Conservation (phyloP, 78 protist species). For the Dictyostelium firmibasis region DNA sequence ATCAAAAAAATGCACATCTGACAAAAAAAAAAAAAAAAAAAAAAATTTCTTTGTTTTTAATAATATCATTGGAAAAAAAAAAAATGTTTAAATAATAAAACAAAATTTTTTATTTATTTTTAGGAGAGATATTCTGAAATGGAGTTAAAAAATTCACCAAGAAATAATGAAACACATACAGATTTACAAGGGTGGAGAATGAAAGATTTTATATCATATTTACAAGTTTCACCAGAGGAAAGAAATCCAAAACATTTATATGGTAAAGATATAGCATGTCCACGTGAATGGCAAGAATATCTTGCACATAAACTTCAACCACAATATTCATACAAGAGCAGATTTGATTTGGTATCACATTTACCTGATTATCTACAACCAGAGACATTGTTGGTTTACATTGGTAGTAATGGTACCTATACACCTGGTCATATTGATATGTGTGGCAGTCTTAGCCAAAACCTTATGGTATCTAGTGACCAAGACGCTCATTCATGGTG, state of each 20-base stretch:
- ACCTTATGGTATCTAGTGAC: slow-evolving; percentile 37
- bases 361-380: slow-evolving; percentile 49
- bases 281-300: slow-evolving; percentile 35
- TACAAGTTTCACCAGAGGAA: slow-evolving; percentile 43
- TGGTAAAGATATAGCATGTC: slow-evolving; percentile 73
- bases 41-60: no score
- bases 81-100: background rate
- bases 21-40: background rate
- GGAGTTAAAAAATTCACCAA: slow-evolving; percentile 22
- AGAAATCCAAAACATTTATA: slow-evolving; percentile 64
- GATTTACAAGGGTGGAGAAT: slow-evolving; percentile 58
- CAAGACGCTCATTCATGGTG: slow-evolving; percentile 25
- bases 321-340: background rate
- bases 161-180: slow-evolving; percentile 34
- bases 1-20: background rate
- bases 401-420: slow-evolving; percentile 79
- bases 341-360: slow-evolving; percentile 36
- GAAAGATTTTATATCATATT: slow-evolving; percentile 23
- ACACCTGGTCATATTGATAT: slow-evolving; percentile 77
- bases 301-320: background rate
- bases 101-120: background rate
- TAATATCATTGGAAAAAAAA: background rate
- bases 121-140: slow-evolving; percentile 24
- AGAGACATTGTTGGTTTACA: slow-evolving; percentile 38
- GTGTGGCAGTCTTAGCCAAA: slow-evolving; percentile 57